phyloP scores from a whole-genome alignment of 2,329 filamentous ascomycete genomes.

The Tolypocladium cylindrosporum region DNA sequence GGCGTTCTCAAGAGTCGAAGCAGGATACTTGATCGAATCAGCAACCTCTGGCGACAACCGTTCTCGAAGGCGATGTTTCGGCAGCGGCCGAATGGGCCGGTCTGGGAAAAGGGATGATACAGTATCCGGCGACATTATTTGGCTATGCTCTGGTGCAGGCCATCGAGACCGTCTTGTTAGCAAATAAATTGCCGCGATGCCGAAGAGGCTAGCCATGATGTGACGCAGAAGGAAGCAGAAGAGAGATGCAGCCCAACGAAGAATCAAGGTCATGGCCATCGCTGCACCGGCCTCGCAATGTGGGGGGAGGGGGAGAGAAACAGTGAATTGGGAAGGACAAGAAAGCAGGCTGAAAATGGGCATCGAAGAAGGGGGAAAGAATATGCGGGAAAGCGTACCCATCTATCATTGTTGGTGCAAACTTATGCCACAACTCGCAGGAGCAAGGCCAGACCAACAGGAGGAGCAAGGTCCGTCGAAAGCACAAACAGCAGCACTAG shows the following conservation, averaged over 20 bases:
- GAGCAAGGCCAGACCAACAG: conserved; percentile 9
- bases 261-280: not conserved
- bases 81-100: conserved; percentile 85
- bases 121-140: conserved; percentile 61
- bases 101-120: conserved; percentile 76
- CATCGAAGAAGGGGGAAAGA: conserved; percentile 18
- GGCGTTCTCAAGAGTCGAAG: conserved; percentile 57
- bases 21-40: conserved; percentile 72
- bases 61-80: conserved; percentile 79
- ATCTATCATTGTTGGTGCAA: conserved; percentile 26
- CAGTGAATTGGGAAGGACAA: conserved; percentile 4
- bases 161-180: conserved; percentile 15
- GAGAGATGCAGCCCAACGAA: conserved; percentile 1
- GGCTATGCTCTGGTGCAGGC: conserved; percentile 28
- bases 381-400: conserved; percentile 25
- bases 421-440: conserved; percentile 7
- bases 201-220: conserved; percentile 6
- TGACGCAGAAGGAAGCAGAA: conserved; percentile 3
- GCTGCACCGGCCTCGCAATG: not conserved
- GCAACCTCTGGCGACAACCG: conserved; percentile 78
- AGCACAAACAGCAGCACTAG: not conserved
- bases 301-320: not conserved
- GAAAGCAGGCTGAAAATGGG: conserved; percentile 3
- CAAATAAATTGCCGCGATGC: conserved; percentile 11
- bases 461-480: not conserved